These are phyloP conservation scores for Coelastrella sp. DNA, from an alignment of 139 green algal genomes.

Conservation along the genomic window DNA sequence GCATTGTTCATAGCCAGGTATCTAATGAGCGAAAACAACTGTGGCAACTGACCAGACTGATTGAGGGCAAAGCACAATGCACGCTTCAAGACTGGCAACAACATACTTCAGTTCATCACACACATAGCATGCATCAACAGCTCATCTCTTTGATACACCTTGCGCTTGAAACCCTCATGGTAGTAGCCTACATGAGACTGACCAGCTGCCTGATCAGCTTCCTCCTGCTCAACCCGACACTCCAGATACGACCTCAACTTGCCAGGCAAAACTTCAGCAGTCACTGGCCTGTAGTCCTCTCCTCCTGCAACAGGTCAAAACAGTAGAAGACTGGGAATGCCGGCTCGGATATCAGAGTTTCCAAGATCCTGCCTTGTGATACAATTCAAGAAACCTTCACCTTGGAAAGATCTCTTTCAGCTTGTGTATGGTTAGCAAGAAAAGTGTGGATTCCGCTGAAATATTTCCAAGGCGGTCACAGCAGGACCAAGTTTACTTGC, in stretches of 20 bases:
- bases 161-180: slow-evolving; percentile 19
- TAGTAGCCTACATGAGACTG: slow-evolving; percentile 16
- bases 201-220: not conserved
- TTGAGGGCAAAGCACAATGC: too few relatives aligned
- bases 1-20: too few relatives aligned
- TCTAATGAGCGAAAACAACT: too few relatives aligned
- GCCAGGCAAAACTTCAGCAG: slow-evolving; percentile 6
- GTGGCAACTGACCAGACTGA: too few relatives aligned
- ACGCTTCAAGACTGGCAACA: too few relatives aligned
- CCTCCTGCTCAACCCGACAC: slow-evolving; percentile 23
- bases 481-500: not conserved
- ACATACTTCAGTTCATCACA: too few relatives aligned
- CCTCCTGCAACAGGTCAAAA: not conserved
- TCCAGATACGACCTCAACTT: slow-evolving; percentile 6
- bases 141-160: slow-evolving; percentile 40
- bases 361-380: too few relatives aligned
- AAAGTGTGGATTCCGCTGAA: too few relatives aligned
- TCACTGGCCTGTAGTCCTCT: too few relatives aligned
- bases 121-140: not conserved
- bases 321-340: not conserved
- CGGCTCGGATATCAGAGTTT: not conserved
- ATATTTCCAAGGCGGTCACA: not conserved
- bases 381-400: too few relatives aligned
- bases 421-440: too few relatives aligned
- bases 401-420: too few relatives aligned